phyloP scores from a whole-genome alignment of 2,329 filamentous ascomycete genomes.

The Paecilomyces sp. region DNA sequence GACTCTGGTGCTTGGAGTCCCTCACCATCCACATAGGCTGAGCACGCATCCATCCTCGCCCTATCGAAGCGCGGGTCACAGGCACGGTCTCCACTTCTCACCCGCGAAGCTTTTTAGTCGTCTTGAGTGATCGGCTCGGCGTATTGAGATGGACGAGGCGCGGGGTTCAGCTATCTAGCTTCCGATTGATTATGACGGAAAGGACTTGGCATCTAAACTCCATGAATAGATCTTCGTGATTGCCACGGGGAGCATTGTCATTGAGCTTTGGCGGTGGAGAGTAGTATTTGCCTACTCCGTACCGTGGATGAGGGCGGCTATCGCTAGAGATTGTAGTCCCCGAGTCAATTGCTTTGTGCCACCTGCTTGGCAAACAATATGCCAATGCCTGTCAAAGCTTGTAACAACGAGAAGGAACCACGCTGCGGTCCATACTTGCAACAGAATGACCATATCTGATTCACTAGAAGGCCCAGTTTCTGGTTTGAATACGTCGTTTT shows the following conservation, averaged over 20 bases:
- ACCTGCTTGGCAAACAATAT: neutral
- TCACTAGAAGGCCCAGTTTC: too few species aligned
- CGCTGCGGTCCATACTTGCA: too few species aligned
- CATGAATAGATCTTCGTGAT: neutral
- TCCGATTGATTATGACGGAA: neutral
- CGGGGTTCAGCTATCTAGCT: neutral
- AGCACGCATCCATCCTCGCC: neutral
- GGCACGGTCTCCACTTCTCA: neutral
- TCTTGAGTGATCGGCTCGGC: neutral
- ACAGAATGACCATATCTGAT: too few species aligned
- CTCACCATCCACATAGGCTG: neutral
- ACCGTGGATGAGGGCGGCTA: neutral
- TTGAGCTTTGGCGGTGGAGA: neutral
- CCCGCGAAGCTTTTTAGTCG: neutral
- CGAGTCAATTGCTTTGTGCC: neutral
- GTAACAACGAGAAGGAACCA: neutral
- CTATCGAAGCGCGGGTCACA: neutral
- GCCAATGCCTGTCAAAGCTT: neutral
- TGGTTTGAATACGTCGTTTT: too few species aligned
- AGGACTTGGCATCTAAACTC: neutral
- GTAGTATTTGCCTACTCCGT: neutral
- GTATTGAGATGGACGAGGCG: neutral
- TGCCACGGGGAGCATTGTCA: neutral
- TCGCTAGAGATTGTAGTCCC: neutral
- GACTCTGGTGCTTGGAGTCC: neutral